These are phyloP conservation scores for Cylindrotheca fusiformis DNA, from an alignment of 108 stramenopile species.

Conservation along the genomic window DNA sequence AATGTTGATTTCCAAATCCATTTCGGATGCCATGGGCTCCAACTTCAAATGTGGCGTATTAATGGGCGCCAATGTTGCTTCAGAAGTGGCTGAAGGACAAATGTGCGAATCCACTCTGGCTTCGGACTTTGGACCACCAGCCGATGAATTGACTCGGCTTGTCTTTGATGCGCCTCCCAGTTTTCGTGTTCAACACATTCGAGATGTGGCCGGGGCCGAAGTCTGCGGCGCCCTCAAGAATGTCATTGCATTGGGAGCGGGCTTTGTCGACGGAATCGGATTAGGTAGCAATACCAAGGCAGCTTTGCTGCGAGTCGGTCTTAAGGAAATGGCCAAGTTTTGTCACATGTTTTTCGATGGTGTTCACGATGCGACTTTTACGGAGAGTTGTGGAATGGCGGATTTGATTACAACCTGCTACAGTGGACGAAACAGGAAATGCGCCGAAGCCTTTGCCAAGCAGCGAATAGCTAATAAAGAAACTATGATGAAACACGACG, in stretches of 20 bases:
- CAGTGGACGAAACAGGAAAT: conserved; percentile 93
- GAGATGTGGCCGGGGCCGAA: conserved; percentile 90
- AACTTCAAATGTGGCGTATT: conserved; percentile 81
- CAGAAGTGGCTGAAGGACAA: conserved; percentile 90
- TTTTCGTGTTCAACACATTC: conserved; percentile 89
- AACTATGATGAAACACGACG: not conserved
- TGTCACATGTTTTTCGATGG: conserved; percentile 84
- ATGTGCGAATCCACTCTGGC: conserved; percentile 96
- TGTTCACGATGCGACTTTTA: conserved; percentile 77
- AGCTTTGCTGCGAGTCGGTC: conserved; percentile 89
- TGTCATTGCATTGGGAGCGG: conserved; percentile 94
- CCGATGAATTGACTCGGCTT: conserved; percentile 70
- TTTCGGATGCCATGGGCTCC: conserved; percentile 76
- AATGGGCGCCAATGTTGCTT: conserved; percentile 99
- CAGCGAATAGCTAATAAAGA: conserved; percentile 5
- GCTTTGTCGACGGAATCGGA: conserved; percentile 90
- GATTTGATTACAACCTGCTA: conserved; percentile 98
- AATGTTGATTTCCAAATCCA: conserved; percentile 70
- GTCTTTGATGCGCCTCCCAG: conserved; percentile 74
- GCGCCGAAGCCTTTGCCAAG: conserved; percentile 89
- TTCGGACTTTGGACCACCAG: conserved; percentile 66
- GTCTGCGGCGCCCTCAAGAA: conserved; percentile 97
- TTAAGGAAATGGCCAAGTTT: conserved; percentile 90
- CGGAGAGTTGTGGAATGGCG: conserved; percentile 94
- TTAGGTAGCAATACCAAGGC: conserved; percentile 96